Percentiles rank a stretch among this genome's conserved stretches.
Conservation (phyloP, 257 asterid genomes). For the Jacaranda copaia region DNA sequence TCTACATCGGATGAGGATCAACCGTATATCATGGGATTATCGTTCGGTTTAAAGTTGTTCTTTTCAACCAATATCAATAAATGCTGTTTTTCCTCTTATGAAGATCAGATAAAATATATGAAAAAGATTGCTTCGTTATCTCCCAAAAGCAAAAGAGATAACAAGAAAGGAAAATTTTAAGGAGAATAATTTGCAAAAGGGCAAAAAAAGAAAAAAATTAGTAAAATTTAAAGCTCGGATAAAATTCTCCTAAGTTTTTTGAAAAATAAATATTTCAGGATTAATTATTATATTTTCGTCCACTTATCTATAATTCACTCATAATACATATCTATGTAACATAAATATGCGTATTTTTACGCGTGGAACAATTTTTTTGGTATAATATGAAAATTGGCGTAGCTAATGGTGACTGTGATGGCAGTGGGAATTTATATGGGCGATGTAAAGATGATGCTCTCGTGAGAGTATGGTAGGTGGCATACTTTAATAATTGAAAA, state of each 20-base stretch:
- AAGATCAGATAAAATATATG: not conserved
- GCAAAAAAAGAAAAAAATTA: too few relatives aligned
- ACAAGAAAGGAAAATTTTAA: not conserved
- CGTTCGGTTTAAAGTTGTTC: not conserved
- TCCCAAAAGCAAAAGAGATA: too few relatives aligned
- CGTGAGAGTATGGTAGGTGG: slow-evolving; percentile 36
- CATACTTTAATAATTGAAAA: slow-evolving; percentile 11
- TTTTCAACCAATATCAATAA: not conserved
- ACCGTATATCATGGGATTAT: slow-evolving; percentile 33
- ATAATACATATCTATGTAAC: not conserved
- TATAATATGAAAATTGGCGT: not conserved
- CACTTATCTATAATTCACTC: too few relatives aligned
- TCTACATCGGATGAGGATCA: slow-evolving; percentile 30
- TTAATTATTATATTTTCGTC: too few relatives aligned
- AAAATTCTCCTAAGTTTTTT: too few relatives aligned
- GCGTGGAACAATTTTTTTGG: slow-evolving; percentile 8
- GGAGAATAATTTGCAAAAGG: slow-evolving; percentile 3
- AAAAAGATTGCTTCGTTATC: not conserved
- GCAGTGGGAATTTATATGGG: slow-evolving; percentile 10
- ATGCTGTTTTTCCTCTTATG: not conserved
- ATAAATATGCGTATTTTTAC: not conserved
- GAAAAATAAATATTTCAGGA: too few relatives aligned
- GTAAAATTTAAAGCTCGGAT: too few relatives aligned
- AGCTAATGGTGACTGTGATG: slow-evolving; percentile 23
- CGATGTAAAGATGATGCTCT: not conserved